Evolutionary conservation across 31 red algal species (phyloP).

Genomic region (Odonthalia washingtoniensis): DNA sequence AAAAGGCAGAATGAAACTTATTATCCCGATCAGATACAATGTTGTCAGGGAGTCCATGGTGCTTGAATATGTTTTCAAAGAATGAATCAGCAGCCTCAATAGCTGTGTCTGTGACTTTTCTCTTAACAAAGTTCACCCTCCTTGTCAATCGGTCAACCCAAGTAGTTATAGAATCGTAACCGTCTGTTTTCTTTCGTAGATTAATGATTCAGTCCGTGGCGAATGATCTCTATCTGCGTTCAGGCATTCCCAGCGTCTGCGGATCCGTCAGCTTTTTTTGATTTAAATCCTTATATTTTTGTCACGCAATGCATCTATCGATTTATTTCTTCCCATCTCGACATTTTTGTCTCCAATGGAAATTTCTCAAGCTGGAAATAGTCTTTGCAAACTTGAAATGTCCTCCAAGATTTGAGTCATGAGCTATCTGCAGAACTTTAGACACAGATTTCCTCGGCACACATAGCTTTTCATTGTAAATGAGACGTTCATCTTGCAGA

Average conservation of each 20-base stretch:
- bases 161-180: conserved; percentile 25
- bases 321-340: not conserved
- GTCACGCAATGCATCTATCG: conserved; percentile 3
- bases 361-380: not conserved
- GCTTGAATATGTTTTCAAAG: too few relatives aligned
- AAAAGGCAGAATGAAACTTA: conserved; percentile 12
- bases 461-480: conserved; percentile 28
- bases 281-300: conserved; percentile 24
- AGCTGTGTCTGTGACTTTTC: not conserved
- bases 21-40: too few relatives aligned
- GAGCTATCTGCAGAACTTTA: not conserved
- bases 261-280: conserved; percentile 15
- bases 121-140: not conserved
- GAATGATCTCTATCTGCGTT: not conserved
- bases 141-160: conserved; percentile 5
- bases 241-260: not conserved
- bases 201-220: conserved; percentile 12
- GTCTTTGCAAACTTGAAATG: conserved; percentile 9
- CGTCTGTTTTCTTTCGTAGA: not conserved
- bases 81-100: conserved; percentile 1
- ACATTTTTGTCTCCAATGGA: conserved; percentile 14
- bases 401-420: conserved; percentile 12
- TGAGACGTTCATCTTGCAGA: not conserved
- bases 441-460: not conserved
- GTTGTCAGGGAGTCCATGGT: too few relatives aligned